Evolutionary conservation across 805 yeast genomes (phyloP).

Genomic region (Kuraishia piskuri): DNA sequence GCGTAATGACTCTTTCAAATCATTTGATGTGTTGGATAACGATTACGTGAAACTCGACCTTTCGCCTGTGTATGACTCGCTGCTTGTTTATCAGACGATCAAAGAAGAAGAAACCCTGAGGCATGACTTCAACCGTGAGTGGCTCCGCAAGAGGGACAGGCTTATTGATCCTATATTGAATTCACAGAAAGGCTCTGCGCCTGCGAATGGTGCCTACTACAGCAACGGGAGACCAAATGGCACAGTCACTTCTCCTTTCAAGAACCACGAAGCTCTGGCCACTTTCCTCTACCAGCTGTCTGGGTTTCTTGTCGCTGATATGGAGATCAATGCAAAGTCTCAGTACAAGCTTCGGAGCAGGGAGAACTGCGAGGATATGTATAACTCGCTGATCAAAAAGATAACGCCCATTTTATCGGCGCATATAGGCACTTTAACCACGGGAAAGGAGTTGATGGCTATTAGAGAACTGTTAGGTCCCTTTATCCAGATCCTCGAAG

Average conservation of each 20-base stretch:
- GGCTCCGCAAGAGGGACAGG: slow-evolving; percentile 61
- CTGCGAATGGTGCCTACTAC: not conserved
- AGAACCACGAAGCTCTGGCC: slow-evolving; percentile 36
- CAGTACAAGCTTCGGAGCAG: slow-evolving; percentile 55
- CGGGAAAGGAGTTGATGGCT: slow-evolving; percentile 36
- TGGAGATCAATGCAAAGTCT: slow-evolving; percentile 54
- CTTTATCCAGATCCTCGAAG: slow-evolving; percentile 70
- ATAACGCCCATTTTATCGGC: slow-evolving; percentile 49
- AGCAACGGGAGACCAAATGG: not conserved
- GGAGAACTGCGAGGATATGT: slow-evolving; percentile 59
- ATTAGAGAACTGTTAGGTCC: slow-evolving; percentile 61
- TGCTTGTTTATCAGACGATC: slow-evolving; percentile 71
- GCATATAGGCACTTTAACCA: slow-evolving; percentile 32
- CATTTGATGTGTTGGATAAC: slow-evolving; percentile 40
- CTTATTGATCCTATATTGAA: slow-evolving; percentile 48
- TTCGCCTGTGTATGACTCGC: slow-evolving; percentile 73
- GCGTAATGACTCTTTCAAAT: slow-evolving; percentile 37
- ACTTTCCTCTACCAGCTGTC: slow-evolving; percentile 52
- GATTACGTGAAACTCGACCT: slow-evolving; percentile 43
- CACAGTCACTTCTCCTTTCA: slow-evolving; percentile 18
- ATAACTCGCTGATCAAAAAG: slow-evolving; percentile 60
- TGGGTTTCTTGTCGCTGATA: slow-evolving; percentile 75
- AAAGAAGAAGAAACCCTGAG: slow-evolving; percentile 55
- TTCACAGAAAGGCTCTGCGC: not conserved
- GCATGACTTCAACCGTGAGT: slow-evolving; percentile 59